phyloP scores from a whole-genome alignment of 176 grass and related monocot genomes.

The Phoenix dactylifera region DNA sequence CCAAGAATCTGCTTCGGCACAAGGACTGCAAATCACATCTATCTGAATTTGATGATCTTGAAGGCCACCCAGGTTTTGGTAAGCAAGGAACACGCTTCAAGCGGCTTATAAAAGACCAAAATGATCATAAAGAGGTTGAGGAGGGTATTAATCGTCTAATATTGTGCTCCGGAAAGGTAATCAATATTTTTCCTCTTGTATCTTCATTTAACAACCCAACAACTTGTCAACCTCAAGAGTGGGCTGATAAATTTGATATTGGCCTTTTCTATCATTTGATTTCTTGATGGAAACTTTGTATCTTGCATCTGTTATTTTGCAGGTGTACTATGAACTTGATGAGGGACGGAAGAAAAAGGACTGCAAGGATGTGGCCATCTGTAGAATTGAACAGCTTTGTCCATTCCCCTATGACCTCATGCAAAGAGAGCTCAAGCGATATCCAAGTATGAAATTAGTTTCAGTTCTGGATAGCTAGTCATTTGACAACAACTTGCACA shows the following conservation, averaged over 20 bases:
- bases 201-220: not conserved
- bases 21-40: constrained; percentile 95
- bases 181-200: constrained; percentile 1
- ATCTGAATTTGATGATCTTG: constrained; percentile 91
- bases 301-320: constrained; percentile 11
- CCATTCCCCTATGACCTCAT: constrained; percentile 89
- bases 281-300: no score
- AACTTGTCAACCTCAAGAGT: no score
- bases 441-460: constrained; percentile 56
- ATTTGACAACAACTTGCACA: no score
- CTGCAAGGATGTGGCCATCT: constrained; percentile 68
- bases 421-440: constrained; percentile 87
- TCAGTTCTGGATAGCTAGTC: no score
- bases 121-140: constrained; percentile 65
- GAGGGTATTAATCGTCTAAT: constrained; percentile 71
- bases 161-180: constrained; percentile 91
- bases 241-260: no score
- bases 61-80: constrained; percentile 83
- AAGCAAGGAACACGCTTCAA: constrained; percentile 97
- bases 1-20: constrained; percentile 83
- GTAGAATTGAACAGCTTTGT: constrained; percentile 84
- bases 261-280: no score
- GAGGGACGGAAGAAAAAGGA: constrained; percentile 58
- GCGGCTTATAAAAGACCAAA: constrained; percentile 83
- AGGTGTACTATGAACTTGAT: constrained; percentile 97